A percentile compares a stretch with the other conserved stretches of the same genome.
These are phyloP conservation scores for Saturnispora hagleri DNA, from an alignment of 805 yeast genomes.

Conservation along the genomic window DNA sequence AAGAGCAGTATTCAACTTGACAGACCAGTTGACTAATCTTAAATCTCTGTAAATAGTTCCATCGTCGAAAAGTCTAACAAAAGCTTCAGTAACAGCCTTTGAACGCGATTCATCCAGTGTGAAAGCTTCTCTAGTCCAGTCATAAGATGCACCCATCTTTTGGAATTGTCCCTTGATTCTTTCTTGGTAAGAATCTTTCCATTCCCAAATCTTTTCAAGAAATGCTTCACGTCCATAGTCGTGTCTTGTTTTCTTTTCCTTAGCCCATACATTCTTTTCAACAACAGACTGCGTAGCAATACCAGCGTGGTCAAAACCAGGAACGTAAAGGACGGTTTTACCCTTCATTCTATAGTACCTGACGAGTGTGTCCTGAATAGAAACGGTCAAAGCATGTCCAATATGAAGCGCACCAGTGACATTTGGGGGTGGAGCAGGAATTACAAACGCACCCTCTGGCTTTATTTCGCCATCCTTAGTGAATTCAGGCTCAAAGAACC, in stretches of 20 bases:
- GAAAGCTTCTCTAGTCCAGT: conserved; percentile 92
- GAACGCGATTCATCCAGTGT: conserved; percentile 75
- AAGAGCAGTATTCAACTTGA: conserved; percentile 85
- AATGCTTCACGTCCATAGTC: conserved; percentile 92
- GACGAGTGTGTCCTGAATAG: conserved; percentile 88
- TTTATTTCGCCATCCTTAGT: conserved; percentile 62
- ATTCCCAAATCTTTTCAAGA: conserved; percentile 86
- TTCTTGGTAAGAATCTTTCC: conserved; percentile 91
- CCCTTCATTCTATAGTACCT: conserved; percentile 97
- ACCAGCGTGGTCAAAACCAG: conserved; percentile 99
- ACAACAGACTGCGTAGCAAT: conserved; percentile 98
- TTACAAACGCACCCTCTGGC: conserved; percentile 77
- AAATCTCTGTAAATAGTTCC: conserved; percentile 92
- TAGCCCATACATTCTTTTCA: conserved; percentile 89
- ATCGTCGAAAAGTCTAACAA: conserved; percentile 85
- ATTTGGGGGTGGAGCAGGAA: conserved; percentile 99
- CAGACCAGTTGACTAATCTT: conserved; percentile 94
- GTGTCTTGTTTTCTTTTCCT: conserved; percentile 82
- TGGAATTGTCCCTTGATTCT: conserved; percentile 79
- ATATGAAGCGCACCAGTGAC: conserved; percentile 98
- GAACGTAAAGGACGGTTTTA: conserved; percentile 82
- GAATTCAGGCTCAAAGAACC: conserved; percentile 81
- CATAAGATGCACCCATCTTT: conserved; percentile 92
- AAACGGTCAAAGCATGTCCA: conserved; percentile 94
- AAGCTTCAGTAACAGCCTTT: conserved; percentile 81